A percentile compares a stretch with the other conserved stretches of the same genome.
phyloP scores from a whole-genome alignment of 768 basidiomycete genomes.

The Amanita brunnescens region DNA sequence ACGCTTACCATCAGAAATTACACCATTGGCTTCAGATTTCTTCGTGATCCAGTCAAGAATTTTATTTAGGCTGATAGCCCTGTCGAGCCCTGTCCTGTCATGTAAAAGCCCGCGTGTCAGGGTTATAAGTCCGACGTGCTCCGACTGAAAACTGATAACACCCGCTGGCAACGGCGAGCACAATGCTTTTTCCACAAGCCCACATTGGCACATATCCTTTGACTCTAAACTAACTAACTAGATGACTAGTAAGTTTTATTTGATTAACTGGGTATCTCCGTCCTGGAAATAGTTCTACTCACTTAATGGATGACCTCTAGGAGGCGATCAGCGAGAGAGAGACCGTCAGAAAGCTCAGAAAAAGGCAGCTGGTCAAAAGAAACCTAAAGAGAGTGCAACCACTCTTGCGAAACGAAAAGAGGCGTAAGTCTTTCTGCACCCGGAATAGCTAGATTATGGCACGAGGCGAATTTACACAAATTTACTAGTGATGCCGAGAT shows the following conservation, averaged over 20 bases:
- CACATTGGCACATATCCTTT: no score
- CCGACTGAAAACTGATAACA: slow-evolving; percentile 12
- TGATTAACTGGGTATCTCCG: background rate
- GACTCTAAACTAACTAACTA: slow-evolving; percentile 1
- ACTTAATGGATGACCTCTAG: slow-evolving; percentile 29
- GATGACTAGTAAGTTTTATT: slow-evolving; percentile 41
- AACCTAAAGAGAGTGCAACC: slow-evolving; percentile 62
- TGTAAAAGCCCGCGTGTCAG: background rate
- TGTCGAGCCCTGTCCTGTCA: background rate
- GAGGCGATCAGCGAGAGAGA: slow-evolving; percentile 76
- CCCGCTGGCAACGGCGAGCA: background rate
- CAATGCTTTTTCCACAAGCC: background rate
- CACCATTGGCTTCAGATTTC: background rate
- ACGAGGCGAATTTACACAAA: slow-evolving; percentile 16
- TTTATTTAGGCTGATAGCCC: background rate
- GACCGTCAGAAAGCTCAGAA: slow-evolving; percentile 71
- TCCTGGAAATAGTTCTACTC: slow-evolving; percentile 13
- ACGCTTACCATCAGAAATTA: background rate
- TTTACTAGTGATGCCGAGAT: slow-evolving; percentile 62
- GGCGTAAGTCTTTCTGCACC: slow-evolving; percentile 41
- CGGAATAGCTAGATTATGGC: slow-evolving; percentile 6
- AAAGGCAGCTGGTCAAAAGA: slow-evolving; percentile 48
- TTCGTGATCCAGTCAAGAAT: background rate
- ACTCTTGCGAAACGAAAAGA: slow-evolving; percentile 65
- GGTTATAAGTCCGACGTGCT: slow-evolving; percentile 16